phyloP scores from a whole-genome alignment of 441 rosid species.

The Cnidoscolus chayamansa region DNA sequence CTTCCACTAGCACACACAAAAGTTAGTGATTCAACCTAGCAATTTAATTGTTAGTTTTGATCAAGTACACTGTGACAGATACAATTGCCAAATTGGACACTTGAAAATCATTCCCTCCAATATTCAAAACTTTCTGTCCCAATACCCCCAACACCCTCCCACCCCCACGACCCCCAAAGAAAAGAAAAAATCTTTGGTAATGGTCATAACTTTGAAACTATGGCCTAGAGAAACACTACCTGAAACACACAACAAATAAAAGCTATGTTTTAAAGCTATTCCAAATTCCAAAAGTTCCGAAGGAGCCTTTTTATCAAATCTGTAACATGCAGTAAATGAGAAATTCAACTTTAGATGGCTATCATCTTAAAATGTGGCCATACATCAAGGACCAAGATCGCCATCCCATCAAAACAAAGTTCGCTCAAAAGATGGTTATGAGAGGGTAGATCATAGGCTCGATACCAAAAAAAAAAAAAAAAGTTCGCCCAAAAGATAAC shows the following conservation, averaged over 20 bases:
- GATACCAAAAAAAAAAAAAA: too few relatives aligned
- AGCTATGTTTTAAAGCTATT: not conserved
- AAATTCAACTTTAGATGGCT: not conserved
- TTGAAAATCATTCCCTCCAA: not conserved
- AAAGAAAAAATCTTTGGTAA: not conserved
- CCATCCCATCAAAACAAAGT: not conserved
- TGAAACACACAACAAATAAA: not conserved
- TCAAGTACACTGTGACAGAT: not conserved
- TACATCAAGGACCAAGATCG: not conserved
- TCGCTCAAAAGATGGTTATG: not conserved
- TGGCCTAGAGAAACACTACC: too few relatives aligned
- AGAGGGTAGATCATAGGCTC: too few relatives aligned
- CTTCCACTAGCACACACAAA: constrained; percentile 36
- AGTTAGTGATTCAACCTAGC: constrained; percentile 15
- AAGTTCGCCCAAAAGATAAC: not conserved
- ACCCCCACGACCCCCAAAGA: not conserved
- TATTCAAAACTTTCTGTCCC: not conserved
- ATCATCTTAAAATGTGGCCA: not conserved
- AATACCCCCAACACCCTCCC: not conserved
- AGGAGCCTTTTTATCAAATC: not conserved
- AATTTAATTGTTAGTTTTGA: not conserved
- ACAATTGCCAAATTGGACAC: not conserved
- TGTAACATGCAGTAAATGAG: not conserved
- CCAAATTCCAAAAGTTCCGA: not conserved
- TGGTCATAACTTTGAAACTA: not conserved